phyloP scores from a whole-genome alignment of 2,329 filamentous ascomycete genomes.

The Calonectria leucothoes region DNA sequence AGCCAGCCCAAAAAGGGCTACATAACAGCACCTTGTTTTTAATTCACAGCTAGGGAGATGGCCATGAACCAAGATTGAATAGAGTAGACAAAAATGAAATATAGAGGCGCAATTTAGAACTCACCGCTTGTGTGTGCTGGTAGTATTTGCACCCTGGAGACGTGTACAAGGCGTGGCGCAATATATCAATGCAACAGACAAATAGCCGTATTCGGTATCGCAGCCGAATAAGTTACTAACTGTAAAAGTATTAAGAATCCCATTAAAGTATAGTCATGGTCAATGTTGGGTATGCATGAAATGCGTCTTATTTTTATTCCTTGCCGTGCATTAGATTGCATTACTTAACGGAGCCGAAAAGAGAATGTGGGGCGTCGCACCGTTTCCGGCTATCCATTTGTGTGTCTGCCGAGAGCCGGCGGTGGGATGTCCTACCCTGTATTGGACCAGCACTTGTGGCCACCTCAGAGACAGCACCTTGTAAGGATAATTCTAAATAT shows the following conservation, averaged over 20 bases:
- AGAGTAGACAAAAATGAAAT: not conserved
- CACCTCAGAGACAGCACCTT: not conserved
- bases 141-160: not conserved
- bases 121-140: not conserved
- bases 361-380: not conserved
- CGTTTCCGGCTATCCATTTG: not conserved
- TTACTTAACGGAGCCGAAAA: not conserved
- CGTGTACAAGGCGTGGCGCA: not conserved
- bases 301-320: not conserved
- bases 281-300: not conserved
- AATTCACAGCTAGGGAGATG: not conserved
- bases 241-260: not conserved
- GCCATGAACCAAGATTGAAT: not conserved
- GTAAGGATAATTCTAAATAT: too few species aligned
- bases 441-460: not conserved
- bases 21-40: not conserved
- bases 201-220: not conserved
- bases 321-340: not conserved
- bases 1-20: not conserved
- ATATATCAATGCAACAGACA: not conserved
- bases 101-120: not conserved
- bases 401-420: not conserved
- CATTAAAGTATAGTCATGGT: not conserved
- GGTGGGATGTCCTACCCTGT: not conserved
- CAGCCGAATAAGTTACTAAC: not conserved